Conservation (phyloP, 148 eudicot species). For the Diospyros kaki region DNA sequence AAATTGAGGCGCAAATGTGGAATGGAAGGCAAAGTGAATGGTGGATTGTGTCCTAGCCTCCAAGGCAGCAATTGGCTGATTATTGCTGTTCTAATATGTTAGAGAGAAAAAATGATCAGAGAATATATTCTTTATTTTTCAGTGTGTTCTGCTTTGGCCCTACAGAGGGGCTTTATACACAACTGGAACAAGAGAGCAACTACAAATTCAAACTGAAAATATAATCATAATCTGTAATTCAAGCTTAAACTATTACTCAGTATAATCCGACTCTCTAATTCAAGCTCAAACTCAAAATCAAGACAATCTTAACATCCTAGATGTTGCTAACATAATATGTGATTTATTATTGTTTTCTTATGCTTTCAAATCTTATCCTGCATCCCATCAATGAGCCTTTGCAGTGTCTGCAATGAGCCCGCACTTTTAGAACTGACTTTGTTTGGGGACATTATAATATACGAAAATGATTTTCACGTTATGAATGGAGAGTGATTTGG, state of each 20-base stretch:
- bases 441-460: not conserved
- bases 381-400: not conserved
- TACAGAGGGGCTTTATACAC: too few species aligned
- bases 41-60: not conserved
- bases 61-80: not conserved
- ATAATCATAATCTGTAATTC: too few species aligned
- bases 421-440: not conserved
- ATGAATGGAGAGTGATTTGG: not conserved
- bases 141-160: too few species aligned
- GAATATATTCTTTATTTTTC: too few species aligned
- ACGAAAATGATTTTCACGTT: not conserved
- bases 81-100: not conserved
- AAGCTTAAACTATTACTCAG: too few species aligned
- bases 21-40: too few species aligned
- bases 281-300: too few species aligned
- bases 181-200: too few species aligned
- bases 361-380: not conserved
- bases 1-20: not conserved
- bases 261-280: too few species aligned
- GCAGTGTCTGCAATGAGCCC: not conserved
- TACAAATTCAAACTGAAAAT: too few species aligned
- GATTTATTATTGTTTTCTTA: not conserved
- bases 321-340: not conserved
- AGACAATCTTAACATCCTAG: too few species aligned
- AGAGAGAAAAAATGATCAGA: too few species aligned